Evolutionary conservation across 495 filamentous ascomycete genomes (phyloP).

Genomic region (Aspergillus steynii): DNA sequence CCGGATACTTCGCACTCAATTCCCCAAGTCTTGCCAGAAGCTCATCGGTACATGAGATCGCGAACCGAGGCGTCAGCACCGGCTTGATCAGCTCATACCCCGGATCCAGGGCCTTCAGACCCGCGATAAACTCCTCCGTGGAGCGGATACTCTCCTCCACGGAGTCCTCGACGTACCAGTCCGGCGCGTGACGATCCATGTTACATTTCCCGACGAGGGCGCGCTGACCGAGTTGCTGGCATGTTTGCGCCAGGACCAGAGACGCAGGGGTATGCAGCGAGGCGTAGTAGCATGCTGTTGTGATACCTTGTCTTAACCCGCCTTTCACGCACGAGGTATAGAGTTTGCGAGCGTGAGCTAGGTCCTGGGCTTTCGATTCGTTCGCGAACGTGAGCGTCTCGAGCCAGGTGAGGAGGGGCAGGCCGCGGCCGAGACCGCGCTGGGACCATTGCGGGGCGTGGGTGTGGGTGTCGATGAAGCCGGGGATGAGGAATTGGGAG

Average conservation of each 20-base stretch:
- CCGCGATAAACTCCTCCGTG: conserved; percentile 52
- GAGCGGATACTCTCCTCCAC: conserved; percentile 48
- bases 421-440: conserved; percentile 58
- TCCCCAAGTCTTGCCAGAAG: conserved; percentile 53
- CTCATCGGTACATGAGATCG: conserved; percentile 55
- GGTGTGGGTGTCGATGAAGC: conserved; percentile 66
- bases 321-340: conserved; percentile 57
- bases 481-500: conserved; percentile 59
- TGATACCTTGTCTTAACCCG: conserved; percentile 62
- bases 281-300: conserved; percentile 66
- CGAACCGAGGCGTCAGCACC: conserved; percentile 65
- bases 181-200: conserved; percentile 62
- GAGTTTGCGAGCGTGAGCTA: conserved; percentile 49
- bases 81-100: conserved; percentile 45
- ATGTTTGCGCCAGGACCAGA: conserved; percentile 59
- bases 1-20: conserved; percentile 49
- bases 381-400: conserved; percentile 61
- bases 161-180: conserved; percentile 56
- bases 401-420: conserved; percentile 61
- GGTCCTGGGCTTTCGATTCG: conserved; percentile 58
- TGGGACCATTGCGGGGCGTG: conserved; percentile 66
- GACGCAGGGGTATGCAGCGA: conserved; percentile 59
- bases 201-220: conserved; percentile 68
- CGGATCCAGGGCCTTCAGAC: conserved; percentile 27
- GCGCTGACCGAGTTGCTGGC: conserved; percentile 57